These are phyloP conservation scores for Nephelium lappaceum DNA, from an alignment of 345 rosid genomes.

Conservation along the genomic window DNA sequence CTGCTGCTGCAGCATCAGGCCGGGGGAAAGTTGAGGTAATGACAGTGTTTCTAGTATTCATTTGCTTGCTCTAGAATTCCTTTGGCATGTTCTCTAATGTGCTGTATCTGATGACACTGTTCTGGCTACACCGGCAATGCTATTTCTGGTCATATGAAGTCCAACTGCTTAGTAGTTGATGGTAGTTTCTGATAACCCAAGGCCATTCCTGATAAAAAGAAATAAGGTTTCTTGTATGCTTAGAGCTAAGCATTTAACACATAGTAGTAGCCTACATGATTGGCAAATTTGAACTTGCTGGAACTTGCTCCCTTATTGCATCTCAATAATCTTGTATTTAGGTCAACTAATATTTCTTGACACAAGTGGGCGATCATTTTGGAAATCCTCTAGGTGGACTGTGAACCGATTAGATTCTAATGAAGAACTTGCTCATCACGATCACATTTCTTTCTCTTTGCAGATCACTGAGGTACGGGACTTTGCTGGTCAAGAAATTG, in stretches of 20 bases:
- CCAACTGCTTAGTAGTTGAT: constrained; percentile 2
- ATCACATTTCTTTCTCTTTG: constrained; percentile 13
- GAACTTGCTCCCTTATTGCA: not conserved
- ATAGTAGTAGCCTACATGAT: not conserved
- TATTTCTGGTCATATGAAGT: constrained; percentile 8
- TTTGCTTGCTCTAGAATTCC: not conserved
- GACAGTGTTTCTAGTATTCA: constrained; percentile 6
- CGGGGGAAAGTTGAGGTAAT: constrained; percentile 85
- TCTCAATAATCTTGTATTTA: not conserved
- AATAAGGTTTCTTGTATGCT: not conserved
- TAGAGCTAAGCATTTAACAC: not conserved
- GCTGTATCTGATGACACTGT: not conserved
- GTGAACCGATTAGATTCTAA: not conserved
- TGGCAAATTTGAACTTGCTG: not conserved
- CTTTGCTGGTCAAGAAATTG: constrained; percentile 85
- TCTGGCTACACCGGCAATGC: not conserved
- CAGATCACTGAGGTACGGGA: constrained; percentile 83
- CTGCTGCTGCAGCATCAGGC: constrained; percentile 60
- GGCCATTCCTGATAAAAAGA: not conserved
- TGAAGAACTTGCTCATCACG: not conserved
- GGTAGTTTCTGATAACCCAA: not conserved
- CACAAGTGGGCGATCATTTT: not conserved
- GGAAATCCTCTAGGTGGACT: not conserved
- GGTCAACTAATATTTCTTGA: not conserved
- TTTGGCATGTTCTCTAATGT: not conserved